Base-by-base conservation (phyloP, 495 filamentous ascomycete species). In the Talaromyces stipitatus region DNA sequence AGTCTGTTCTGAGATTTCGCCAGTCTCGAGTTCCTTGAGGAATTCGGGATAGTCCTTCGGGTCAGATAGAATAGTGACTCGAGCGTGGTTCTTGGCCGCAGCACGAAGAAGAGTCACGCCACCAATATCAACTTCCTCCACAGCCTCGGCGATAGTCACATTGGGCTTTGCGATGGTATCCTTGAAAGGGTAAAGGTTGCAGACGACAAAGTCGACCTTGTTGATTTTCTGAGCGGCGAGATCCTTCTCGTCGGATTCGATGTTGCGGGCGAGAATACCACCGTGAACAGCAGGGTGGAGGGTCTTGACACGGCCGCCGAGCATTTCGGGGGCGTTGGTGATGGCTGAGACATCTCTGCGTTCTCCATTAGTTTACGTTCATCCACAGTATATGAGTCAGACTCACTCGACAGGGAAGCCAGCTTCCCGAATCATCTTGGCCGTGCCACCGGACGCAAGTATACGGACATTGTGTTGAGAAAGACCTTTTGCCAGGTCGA, bases 181-280 rank as follows among this genome's bases (percentile, higher is more conserved):
- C 79, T 96, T 95, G 83, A 98, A 97, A 11, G 92, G 92, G 71
- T 97, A 97, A 23, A 98, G 79, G 76, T 98, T 98, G 86, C 94
- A 97, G 65, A 97, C 87, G 58, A 97, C 92, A 66, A 87, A 98
- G 82, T 97, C 92, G 46, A 98, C 90, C 78, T 97, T 97, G 74
- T 87, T 78, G 66, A 98, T 98, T 74, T 91, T 96, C 77, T 96
- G 91, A 69, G 94, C 88, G 33, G 92, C 90, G 32, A 98, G 86
- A 68, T 98, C 94, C 73, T 95, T 91, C 78, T 96, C 88, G 71
- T 98, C 94, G 27, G 91, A 89, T 54, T 85, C 89, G 53, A 96
- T 85, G 69, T 97, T 84, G 58, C 92, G 87, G 47, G 95, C 92
- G 33, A 98, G 88, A 60, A 98, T 97, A 66, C 86, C 85, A 62